These are phyloP conservation scores for Hymenoscyphus fructigenus DNA, from an alignment of 2,329 filamentous ascomycete species.

Conservation along the genomic window DNA sequence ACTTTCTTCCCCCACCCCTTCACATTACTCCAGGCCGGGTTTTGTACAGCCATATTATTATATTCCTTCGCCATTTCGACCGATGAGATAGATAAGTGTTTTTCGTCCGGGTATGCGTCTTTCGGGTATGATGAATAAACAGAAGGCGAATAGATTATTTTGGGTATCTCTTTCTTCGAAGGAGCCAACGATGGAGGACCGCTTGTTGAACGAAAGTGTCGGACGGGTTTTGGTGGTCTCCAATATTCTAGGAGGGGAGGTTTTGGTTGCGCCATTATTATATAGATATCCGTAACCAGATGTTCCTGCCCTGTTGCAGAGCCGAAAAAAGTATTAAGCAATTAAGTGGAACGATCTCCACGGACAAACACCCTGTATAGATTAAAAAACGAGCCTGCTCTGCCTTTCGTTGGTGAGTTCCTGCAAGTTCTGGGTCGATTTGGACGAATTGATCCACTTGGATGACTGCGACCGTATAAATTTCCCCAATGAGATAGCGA, in stretches of 20 bases:
- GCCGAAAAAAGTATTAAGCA: neutral
- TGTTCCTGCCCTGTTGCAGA: neutral
- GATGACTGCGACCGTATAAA: neutral
- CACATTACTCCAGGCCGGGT: slow-evolving; percentile 45
- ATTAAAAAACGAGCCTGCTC: neutral
- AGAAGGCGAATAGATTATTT: slow-evolving; percentile 1
- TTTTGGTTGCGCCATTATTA: slow-evolving; percentile 17
- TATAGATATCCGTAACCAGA: neutral
- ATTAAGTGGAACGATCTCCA: neutral
- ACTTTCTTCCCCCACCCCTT: slow-evolving; percentile 53
- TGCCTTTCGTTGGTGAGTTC: neutral
- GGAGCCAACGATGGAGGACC: slow-evolving; percentile 13
- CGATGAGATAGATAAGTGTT: neutral
- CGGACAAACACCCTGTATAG: neutral
- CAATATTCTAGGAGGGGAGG: slow-evolving; percentile 28
- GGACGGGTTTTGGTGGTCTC: slow-evolving; percentile 29
- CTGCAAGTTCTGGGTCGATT: no score
- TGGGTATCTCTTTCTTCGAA: slow-evolving; percentile 2
- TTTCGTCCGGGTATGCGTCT: neutral
- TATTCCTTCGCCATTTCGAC: neutral
- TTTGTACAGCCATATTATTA: slow-evolving; percentile 20
- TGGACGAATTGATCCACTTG: neutral
- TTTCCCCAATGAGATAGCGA: neutral
- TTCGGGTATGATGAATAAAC: slow-evolving; percentile 4
- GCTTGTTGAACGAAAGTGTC: slow-evolving; percentile 24